A percentile compares a stretch with the other conserved stretches of the same genome.
Conservation (phyloP, 148 eudicot species). For the Amaranthus cruentus region DNA sequence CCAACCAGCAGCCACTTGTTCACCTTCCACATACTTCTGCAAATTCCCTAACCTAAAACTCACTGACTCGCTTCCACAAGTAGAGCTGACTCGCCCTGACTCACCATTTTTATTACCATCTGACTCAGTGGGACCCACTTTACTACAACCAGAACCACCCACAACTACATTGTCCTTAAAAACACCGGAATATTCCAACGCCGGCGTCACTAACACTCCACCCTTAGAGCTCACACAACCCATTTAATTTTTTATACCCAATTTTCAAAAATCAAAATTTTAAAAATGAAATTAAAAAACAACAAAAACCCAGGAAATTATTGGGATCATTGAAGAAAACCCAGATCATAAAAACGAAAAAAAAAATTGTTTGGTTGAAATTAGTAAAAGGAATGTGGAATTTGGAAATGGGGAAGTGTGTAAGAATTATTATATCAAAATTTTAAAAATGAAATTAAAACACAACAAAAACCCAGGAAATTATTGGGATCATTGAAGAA, state of each 20-base stretch:
- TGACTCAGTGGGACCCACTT: constrained; percentile 20
- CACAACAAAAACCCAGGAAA: neutral
- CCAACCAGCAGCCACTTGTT: constrained; percentile 98
- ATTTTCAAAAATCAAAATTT: neutral
- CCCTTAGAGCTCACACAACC: constrained; percentile 95
- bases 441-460: neutral
- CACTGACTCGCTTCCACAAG: constrained; percentile 50
- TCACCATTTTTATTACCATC: constrained; percentile 20
- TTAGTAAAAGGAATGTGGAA: neutral
- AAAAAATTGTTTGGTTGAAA: too few relatives aligned
- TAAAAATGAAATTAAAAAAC: neutral
- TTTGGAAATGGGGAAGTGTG: too few relatives aligned
- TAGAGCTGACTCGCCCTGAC: constrained; percentile 47
- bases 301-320: neutral
- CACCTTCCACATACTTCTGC: constrained; percentile 74
- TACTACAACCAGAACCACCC: constrained; percentile 39
- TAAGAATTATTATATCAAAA: neutral
- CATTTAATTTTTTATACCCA: constrained; percentile 35
- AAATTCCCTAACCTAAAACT: constrained; percentile 81
- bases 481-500: constrained; percentile 20
- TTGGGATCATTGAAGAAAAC: constrained; percentile 24
- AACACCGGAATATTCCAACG: constrained; percentile 64
- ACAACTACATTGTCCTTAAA: constrained; percentile 40
- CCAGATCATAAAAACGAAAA: constrained; percentile 31
- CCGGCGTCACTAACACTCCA: constrained; percentile 81